These are phyloP conservation scores for Carex scoparia DNA, from an alignment of 176 grass and related monocot genomes.

Conservation along the genomic window DNA sequence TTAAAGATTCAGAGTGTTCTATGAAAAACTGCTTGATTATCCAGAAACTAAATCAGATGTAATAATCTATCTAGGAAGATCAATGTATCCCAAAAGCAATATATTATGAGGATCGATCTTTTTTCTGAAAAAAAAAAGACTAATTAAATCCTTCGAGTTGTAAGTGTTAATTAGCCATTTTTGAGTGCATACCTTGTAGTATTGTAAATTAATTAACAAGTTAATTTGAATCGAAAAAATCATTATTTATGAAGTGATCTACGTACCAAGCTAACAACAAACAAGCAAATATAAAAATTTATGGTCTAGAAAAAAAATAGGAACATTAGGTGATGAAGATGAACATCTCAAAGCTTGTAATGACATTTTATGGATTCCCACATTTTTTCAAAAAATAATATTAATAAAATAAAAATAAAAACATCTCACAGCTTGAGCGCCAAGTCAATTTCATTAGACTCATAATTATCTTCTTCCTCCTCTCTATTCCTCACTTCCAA, in stretches of 20 bases:
- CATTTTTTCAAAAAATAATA: too few species aligned
- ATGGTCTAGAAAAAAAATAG: background rate
- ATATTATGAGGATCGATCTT: too few species aligned
- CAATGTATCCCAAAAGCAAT: too few species aligned
- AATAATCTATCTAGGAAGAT: too few species aligned
- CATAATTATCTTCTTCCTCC: background rate
- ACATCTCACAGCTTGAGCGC: background rate
- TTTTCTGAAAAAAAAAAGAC: too few species aligned
- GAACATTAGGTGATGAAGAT: background rate
- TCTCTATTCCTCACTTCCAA: background rate
- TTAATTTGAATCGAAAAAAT: background rate
- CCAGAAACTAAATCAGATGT: too few species aligned
- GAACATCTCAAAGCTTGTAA: conserved; percentile 1
- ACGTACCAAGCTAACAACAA: background rate
- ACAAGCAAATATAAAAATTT: background rate
- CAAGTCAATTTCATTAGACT: conserved; percentile 8
- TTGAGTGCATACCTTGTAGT: background rate
- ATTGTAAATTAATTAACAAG: background rate
- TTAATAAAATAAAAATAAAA: too few species aligned
- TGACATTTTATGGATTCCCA: too few species aligned
- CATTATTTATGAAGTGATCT: background rate
- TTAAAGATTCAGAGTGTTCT: too few species aligned
- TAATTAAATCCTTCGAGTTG: background rate
- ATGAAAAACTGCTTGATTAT: too few species aligned
- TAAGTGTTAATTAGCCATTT: background rate